Conservation (phyloP, 2,329 filamentous ascomycete species). For the Aspergillus sp. region DNA sequence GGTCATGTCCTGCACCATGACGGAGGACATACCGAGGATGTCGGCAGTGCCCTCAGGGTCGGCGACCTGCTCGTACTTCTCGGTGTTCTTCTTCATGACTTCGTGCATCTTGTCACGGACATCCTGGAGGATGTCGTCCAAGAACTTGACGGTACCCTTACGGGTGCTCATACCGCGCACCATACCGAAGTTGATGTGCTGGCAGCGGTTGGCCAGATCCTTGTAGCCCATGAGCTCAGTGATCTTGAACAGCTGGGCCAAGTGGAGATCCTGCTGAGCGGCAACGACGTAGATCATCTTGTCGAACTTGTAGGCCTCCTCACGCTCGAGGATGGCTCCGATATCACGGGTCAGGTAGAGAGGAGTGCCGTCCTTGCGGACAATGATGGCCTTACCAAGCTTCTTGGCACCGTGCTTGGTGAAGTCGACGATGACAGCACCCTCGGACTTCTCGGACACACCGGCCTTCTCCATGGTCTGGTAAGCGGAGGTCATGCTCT, state of each 20-base stretch:
- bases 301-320: slow-evolving; percentile 63
- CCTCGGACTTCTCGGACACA: slow-evolving; percentile 65
- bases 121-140: slow-evolving; percentile 71
- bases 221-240: slow-evolving; percentile 63
- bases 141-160: slow-evolving; percentile 72
- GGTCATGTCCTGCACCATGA: slow-evolving; percentile 98
- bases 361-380: slow-evolving; percentile 67
- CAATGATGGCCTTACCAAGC: slow-evolving; percentile 66
- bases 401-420: slow-evolving; percentile 68
- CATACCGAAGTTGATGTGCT: slow-evolving; percentile 68
- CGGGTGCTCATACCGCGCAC: slow-evolving; percentile 66
- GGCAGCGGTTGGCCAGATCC: slow-evolving; percentile 59
- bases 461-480: slow-evolving; percentile 60
- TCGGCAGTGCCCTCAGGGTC: slow-evolving; percentile 81
- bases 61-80: slow-evolving; percentile 87
- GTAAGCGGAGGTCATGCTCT: slow-evolving; percentile 64
- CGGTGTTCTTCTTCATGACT: slow-evolving; percentile 86
- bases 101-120: slow-evolving; percentile 97
- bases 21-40: slow-evolving; percentile 85
- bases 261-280: slow-evolving; percentile 64
- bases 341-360: slow-evolving; percentile 71
- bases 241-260: slow-evolving; percentile 67
- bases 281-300: slow-evolving; percentile 70
- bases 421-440: slow-evolving; percentile 69
- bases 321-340: slow-evolving; percentile 64